phyloP scores from a whole-genome alignment of 805 yeast genomes.

The Tetrapisispora taiwanensis region DNA sequence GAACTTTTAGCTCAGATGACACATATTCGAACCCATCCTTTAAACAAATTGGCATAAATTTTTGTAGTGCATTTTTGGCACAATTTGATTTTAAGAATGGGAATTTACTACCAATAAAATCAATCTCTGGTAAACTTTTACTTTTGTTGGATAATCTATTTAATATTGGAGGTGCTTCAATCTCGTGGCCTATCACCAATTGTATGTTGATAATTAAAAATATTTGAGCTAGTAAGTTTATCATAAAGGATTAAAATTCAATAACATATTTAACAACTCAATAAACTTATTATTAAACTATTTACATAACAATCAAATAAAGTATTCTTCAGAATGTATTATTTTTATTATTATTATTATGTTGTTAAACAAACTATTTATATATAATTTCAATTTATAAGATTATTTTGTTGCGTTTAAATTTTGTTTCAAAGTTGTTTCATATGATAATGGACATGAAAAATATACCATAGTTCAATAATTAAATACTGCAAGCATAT shows the following conservation, averaged over 20 bases:
- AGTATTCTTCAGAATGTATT: too few species aligned
- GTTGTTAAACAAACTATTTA: too few species aligned
- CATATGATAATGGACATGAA: background rate
- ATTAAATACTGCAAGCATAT: too few species aligned
- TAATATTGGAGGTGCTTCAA: background rate
- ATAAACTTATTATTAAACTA: too few species aligned
- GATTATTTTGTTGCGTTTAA: too few species aligned
- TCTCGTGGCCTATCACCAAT: background rate
- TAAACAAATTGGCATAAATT: conserved; percentile 34
- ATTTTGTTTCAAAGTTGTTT: background rate
- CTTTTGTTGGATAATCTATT: background rate
- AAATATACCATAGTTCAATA: too few species aligned
- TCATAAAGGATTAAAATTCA: background rate
- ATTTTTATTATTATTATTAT: too few species aligned
- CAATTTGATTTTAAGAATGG: conserved; percentile 26
- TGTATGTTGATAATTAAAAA: background rate
- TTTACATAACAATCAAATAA: too few species aligned
- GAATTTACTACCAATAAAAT: conserved; percentile 8
- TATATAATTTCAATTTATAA: too few species aligned
- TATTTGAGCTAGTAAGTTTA: background rate
- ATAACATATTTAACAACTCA: too few species aligned
- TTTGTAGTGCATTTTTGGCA: conserved; percentile 32
- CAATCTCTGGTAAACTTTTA: background rate
- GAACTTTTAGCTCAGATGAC: conserved; percentile 26
- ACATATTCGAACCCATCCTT: conserved; percentile 33